Conservation (phyloP, 1,284 basidiomycete genomes). For the Cryptococcus amylolentus region DNA sequence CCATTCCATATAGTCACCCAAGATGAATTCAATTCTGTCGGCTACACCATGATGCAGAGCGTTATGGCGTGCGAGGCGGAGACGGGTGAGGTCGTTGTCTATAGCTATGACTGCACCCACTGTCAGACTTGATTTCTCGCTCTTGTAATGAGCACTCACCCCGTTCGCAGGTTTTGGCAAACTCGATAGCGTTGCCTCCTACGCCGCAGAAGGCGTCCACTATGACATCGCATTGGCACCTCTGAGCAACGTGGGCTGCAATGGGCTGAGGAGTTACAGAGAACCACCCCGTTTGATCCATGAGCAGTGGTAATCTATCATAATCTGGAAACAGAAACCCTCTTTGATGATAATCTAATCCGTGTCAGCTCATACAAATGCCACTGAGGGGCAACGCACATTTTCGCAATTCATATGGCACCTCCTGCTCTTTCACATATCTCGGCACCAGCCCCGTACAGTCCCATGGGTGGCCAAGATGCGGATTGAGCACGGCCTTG, state of each 20-base stretch:
- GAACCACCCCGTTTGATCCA: conserved; percentile 82
- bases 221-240: conserved; percentile 71
- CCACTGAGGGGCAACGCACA: conserved; percentile 56
- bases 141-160: conserved; percentile 59
- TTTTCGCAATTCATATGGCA: conserved; percentile 72
- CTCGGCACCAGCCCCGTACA: conserved; percentile 67
- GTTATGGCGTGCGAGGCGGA: conserved; percentile 86
- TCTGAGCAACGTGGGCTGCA: conserved; percentile 84
- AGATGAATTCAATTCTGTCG: conserved; percentile 88
- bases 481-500: conserved; percentile 10
- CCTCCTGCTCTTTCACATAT: conserved; percentile 61
- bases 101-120: conserved; percentile 75
- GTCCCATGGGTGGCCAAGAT: conserved; percentile 52
- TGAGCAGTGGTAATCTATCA: conserved; percentile 55
- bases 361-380: not conserved
- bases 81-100: conserved; percentile 75
- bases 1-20: conserved; percentile 81
- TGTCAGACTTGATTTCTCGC: not conserved
- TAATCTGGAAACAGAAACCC: conserved; percentile 76
- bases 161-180: conserved; percentile 88
- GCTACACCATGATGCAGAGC: conserved; percentile 88
- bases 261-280: conserved; percentile 92
- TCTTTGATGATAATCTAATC: conserved; percentile 77
- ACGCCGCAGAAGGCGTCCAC: conserved; percentile 94
- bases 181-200: conserved; percentile 95